A percentile compares a stretch with the other conserved stretches of the same genome.
Conservation (phyloP, 306 rosid species). For the Gynostemma pentaphyllum region DNA sequence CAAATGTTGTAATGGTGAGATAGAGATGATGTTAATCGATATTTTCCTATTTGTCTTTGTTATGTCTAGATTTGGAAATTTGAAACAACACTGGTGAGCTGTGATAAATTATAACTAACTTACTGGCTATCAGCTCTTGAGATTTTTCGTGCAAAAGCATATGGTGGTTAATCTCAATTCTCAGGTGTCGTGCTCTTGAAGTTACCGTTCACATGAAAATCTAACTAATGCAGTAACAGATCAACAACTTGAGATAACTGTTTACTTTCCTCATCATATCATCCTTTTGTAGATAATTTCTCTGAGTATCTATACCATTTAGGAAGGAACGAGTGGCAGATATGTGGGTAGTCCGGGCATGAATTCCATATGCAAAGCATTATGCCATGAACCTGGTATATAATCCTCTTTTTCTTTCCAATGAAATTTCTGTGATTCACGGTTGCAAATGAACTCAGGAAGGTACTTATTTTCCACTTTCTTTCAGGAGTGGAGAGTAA, state of each 20-base stretch:
- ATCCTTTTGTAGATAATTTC: conserved; percentile 9
- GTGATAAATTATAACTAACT: not conserved
- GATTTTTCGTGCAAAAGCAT: not conserved
- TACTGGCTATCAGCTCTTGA: not conserved
- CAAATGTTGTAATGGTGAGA: not conserved
- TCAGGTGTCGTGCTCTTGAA: not conserved
- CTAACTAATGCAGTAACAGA: not conserved
- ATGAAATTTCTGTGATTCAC: conserved; percentile 4
- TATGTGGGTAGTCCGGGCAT: conserved; percentile 94
- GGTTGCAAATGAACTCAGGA: conserved; percentile 13
- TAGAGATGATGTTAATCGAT: not conserved
- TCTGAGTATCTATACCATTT: conserved; percentile 30
- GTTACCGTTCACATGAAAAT: not conserved
- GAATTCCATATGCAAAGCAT: conserved; percentile 83
- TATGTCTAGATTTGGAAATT: not conserved
- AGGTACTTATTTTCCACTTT: conserved; percentile 9
- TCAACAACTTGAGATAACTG: not conserved
- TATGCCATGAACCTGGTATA: conserved; percentile 64
- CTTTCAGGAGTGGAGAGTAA: conserved; percentile 70
- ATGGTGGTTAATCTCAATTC: not conserved
- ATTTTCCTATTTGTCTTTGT: not conserved
- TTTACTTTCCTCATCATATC: not conserved
- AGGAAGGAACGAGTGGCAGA: conserved; percentile 59
- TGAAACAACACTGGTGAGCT: not conserved
- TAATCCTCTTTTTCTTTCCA: conserved; percentile 13